Evolutionary conservation across 805 yeast genomes (phyloP).

Genomic region (Suhomyces vadensis): DNA sequence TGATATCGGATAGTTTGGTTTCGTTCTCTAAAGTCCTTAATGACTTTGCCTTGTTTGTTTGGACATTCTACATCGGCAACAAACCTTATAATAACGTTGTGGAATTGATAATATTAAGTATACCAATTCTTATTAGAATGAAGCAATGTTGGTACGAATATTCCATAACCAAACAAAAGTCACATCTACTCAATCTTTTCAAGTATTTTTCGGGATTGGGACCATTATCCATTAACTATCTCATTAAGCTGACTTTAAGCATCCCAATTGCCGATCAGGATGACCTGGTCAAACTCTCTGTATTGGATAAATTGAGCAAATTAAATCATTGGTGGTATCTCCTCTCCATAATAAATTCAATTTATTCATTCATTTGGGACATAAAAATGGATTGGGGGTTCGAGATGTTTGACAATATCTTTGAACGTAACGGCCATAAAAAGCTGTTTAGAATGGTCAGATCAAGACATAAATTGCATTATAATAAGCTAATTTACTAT

Average conservation of each 20-base stretch:
- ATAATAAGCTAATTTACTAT: slow-evolving; percentile 44
- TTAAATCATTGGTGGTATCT: slow-evolving; percentile 46
- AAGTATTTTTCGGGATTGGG: slow-evolving; percentile 69
- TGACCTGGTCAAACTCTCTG: slow-evolving; percentile 13
- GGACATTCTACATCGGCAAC: slow-evolving; percentile 41
- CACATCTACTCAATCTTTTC: slow-evolving; percentile 67
- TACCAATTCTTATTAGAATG: slow-evolving; percentile 77
- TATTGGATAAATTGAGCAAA: slow-evolving; percentile 17
- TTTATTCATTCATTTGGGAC: slow-evolving; percentile 89
- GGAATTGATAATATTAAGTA: slow-evolving; percentile 34
- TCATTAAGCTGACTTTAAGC: slow-evolving; percentile 19
- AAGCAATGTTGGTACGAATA: slow-evolving; percentile 81
- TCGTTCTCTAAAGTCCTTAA: slow-evolving; percentile 77
- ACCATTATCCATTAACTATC: slow-evolving; percentile 32
- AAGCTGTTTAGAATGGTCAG: slow-evolving; percentile 1
- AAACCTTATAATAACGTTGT: slow-evolving; percentile 28
- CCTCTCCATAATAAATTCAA: slow-evolving; percentile 58
- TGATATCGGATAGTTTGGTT: slow-evolving; percentile 80
- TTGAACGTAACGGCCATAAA: slow-evolving; percentile 8
- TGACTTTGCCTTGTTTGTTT: slow-evolving; percentile 61
- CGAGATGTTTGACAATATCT: slow-evolving; percentile 45
- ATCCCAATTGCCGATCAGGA: slow-evolving; percentile 5
- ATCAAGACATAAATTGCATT: background rate
- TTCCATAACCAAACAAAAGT: slow-evolving; percentile 45
- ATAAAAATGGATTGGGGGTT: slow-evolving; percentile 86